Base-by-base conservation (phyloP, 2,329 filamentous ascomycete species). In the Gnomoniopsis smithogilvyi region DNA sequence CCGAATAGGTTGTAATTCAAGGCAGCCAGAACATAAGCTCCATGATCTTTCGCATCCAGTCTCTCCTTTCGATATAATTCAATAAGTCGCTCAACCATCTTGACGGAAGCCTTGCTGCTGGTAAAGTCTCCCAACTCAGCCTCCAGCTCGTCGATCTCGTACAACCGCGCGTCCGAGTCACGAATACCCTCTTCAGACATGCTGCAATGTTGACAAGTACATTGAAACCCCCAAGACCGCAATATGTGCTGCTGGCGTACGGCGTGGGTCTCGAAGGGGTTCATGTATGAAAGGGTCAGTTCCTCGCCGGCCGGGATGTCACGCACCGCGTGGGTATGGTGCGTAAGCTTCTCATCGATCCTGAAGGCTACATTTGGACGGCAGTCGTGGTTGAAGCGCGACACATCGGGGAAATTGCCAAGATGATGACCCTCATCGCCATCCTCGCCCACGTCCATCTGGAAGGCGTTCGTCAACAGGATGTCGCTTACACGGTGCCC, bases 51-150 rank as follows among this genome's bases (percentile, higher is more conserved):
- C 0, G 62, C 75, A 64, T 89, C 85, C 48, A 89, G 76, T 14
- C 84, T 76, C 61, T 80, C 73, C 17, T 81, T 74, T 64, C 79
- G 76, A 52, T 80, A 77, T 46, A 75, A 68, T 65, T 76, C 78
- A 2, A 78, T 76, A 36, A 70, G 74, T 62, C 81, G 76, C 67
- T 78, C 80, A 56, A 72, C 72, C 60, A 71, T 76, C 26, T 79
- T 67, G 21, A 73, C 72, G 19, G 74, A 73, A 17, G 72, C 69
- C 66, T 75, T 76, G 62, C 73, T 43, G 51, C 51, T 55, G 6
- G 33, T 52, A 34, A 58, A 58, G 46, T 54, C 36, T 2, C 51
- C 56, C 51, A 58, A 43, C 47, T 48, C 56, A 33, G 56, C 56
- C 51, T 58, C 56, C 11, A 58, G 41, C 56, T 54, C 56, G 21